These are phyloP conservation scores for Colletotrichum truncatum DNA, from an alignment of 2,329 filamentous ascomycete genomes.

Conservation along the genomic window DNA sequence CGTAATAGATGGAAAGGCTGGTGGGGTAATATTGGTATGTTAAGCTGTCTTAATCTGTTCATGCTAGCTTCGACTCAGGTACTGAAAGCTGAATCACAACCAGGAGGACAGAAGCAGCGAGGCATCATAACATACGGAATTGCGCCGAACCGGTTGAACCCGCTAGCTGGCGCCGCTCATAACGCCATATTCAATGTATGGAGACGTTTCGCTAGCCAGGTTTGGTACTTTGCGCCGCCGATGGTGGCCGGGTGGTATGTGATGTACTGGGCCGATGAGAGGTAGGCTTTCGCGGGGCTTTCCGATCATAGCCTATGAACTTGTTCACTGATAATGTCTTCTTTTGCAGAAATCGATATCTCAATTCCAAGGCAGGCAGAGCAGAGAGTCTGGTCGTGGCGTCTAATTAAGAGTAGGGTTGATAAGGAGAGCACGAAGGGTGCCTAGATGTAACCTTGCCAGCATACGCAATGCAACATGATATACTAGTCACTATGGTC, in stretches of 20 bases:
- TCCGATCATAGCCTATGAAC: no score
- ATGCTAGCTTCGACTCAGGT: background rate
- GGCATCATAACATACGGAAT: slow-evolving; percentile 77
- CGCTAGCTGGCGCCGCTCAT: slow-evolving; percentile 70
- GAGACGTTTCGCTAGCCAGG: slow-evolving; percentile 84
- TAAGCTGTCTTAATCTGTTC: background rate
- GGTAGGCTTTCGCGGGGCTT: background rate
- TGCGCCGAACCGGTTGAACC: slow-evolving; percentile 87
- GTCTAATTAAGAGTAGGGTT: no score
- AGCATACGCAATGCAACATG: no score
- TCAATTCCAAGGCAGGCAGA: background rate
- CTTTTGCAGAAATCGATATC: background rate
- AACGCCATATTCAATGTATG: slow-evolving; percentile 95
- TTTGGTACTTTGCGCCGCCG: slow-evolving; percentile 88
- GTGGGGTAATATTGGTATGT: background rate
- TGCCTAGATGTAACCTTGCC: no score
- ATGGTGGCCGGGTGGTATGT: slow-evolving; percentile 80
- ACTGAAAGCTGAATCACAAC: no score
- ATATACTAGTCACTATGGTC: no score
- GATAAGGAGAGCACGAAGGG: no score
- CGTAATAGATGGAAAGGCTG: background rate
- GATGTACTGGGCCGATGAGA: slow-evolving; percentile 79
- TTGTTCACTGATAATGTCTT: background rate
- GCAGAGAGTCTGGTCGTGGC: background rate
- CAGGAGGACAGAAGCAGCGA: slow-evolving; percentile 68